Evolutionary conservation across 2,329 filamentous ascomycete species (phyloP), one percentile per base, ranked within the genome.

Genomic region (Scedosporium boydii): DNA sequence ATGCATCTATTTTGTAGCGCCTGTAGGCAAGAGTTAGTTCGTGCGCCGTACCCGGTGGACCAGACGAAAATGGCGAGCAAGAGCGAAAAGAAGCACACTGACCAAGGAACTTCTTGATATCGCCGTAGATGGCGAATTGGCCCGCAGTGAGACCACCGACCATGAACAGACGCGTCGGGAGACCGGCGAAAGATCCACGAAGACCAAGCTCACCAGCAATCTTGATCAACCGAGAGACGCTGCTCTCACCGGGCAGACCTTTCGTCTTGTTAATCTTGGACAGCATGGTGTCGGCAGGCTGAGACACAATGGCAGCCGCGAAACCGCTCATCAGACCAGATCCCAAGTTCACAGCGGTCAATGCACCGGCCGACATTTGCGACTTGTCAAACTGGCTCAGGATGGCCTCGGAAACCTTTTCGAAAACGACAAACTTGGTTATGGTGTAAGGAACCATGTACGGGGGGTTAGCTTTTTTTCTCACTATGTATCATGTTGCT

Each of bases 181-280:
- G 89, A 85, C 91, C 91, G 71, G 82, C 80, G 81, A 87, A 96
- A 63, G 85, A 89, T 69, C 91, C 91, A 70, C 81, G 82, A 75
- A 96, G 65, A 73, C 91, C 91, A 70, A 96, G 88, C 80, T 96
- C 90, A 79, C 87, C 88, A 69, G 80, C 90, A 72, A 96, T 96
- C 87, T 95, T 95, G 82, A 93, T 82, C 72, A 96, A 80, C 77
- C 91, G 88, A 76, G 81, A 83, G 74, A 84, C 84, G 71, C 89
- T 95, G 72, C 91, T 86, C 82, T 96, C 90, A 82, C 91, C 91
- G 68, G 91, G 90, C 65, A 86, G 81, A 79, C 90, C 91, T 82
- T 91, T 87, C 79, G 89, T 91, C 89, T 95, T 95, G 89, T 96
- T 96, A 84, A 96, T 95, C 86, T 93, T 95, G 80, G 85, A 89